Base-by-base conservation (phyloP, 305 asterid genomes). In the Plantago coronopus region DNA sequence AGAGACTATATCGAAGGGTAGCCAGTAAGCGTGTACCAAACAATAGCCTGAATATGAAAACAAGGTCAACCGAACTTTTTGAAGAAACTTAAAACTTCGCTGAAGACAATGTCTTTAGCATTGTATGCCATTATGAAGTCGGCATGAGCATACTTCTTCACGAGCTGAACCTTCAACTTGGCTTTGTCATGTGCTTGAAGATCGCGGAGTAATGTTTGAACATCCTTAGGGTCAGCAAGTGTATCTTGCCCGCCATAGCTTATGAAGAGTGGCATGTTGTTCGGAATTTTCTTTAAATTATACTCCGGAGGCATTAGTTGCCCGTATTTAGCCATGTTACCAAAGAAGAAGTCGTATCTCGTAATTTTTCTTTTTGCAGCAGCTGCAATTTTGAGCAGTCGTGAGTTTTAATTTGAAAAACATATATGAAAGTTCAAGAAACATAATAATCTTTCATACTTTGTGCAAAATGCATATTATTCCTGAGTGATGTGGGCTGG, bases 221-320 rank as follows among this genome's bases (percentile, higher is more conserved):
- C 95, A 60, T 90, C 97, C 51, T 55, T 75, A 0, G 23, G 73
- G 71, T 80, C 97, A 0, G 97, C 74, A n/a, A 90, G 64, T 0
- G 87, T 77, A 56, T 90, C 97, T 60, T 54, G 75, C 18, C 96
- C 96, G 3, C 96, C 97, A 12, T 87, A 83, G 78, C 91, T 80
- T 7, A 90, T 53, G 49, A 85, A 90, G 22, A 90, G 62, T 0
- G 97, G 96, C 7, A 90, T 62, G 47, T 85, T 72, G 25, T 3
- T 77, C 1, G 95, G 95, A 20, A 90, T 90, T 43, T 61, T 79
- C 0, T 78, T 59, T 7, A 90, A 27, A 57, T 87, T 71, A 29
- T 90, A 90, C 11, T 68, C 62, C 0, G 97, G 96, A 34, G 97
- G 96, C 54, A n/a, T 70, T 0, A 80, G 14, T 59, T 76, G 72